These are phyloP conservation scores for Knufia petricola DNA, from an alignment of 2,329 filamentous ascomycete genomes.

Conservation along the genomic window DNA sequence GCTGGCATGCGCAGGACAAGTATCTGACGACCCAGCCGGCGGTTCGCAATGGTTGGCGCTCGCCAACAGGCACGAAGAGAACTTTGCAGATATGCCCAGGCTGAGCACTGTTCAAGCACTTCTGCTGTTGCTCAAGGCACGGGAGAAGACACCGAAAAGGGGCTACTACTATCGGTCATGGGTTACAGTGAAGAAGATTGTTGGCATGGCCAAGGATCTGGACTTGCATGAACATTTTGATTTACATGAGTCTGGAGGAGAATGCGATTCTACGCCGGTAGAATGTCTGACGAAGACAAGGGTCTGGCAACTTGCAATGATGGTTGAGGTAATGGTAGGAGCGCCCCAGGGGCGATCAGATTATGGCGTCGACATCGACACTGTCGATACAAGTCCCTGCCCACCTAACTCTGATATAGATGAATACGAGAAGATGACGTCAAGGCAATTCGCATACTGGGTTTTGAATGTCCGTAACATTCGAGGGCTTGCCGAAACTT, in stretches of 20 bases:
- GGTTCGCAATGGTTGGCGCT: conserved; percentile 89
- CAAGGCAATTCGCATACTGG: conserved; percentile 75
- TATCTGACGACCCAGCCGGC: conserved; percentile 73
- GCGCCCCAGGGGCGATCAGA: conserved; percentile 83
- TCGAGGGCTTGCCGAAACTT: conserved; percentile 64
- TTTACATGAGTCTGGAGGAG: conserved; percentile 60
- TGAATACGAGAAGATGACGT: conserved; percentile 64
- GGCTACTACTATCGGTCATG: conserved; percentile 96
- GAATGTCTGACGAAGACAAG: conserved; percentile 80
- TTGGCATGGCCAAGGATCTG: conserved; percentile 87
- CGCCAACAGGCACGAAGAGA: conserved; percentile 79
- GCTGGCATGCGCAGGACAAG: conserved; percentile 76
- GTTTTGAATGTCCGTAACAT: conserved; percentile 69
- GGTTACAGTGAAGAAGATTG: conserved; percentile 88
- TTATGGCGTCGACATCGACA: conserved; percentile 62
- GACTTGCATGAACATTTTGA: conserved; percentile 80
- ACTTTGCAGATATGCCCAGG: conserved; percentile 84
- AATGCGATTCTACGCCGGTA: conserved; percentile 57
- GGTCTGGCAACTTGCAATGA: conserved; percentile 80
- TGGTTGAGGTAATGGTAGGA: conserved; percentile 85
- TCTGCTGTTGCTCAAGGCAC: conserved; percentile 77
- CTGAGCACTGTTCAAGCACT: conserved; percentile 87
- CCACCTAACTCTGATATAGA: conserved; percentile 58
- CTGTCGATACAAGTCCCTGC: conserved; percentile 64
- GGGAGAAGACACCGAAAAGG: conserved; percentile 81